Base-by-base conservation (phyloP, 1,284 basidiomycete genomes). In the Thelephora terrestris region DNA sequence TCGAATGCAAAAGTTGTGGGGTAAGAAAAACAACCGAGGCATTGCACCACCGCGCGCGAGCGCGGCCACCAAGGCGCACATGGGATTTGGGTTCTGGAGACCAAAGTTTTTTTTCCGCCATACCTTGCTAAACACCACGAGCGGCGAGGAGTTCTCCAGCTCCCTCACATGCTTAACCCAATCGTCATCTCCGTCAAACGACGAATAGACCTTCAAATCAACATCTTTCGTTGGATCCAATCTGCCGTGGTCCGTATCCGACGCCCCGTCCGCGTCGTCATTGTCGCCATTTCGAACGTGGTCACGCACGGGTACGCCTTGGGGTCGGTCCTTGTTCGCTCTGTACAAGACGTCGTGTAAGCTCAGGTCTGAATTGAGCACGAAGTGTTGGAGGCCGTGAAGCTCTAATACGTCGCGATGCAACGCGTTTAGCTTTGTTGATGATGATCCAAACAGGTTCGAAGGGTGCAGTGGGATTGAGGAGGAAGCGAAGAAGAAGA, bases 91-190 rank as follows among this genome's bases (percentile, higher is more conserved):
- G 17, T n/a, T 9, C 12, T 18, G 18, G 7, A 17, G 14, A 18
- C 37, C 24, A 40, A 20, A 45, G 17, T 12, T n/a, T 23, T 4
- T 27, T 27, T 5, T 27, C 9, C 10, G 6, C 58, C 67, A 18
- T 44, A 81, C 85, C 72, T 90, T 91, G 71, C 86, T 88, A 58
- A 91, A 90, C 14, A 90, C 78, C 43, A 90, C 70, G 3, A 90
- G 63, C 6, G 88, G 88, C 51, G 75, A 71, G 37, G 76, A 63
- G 20, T 70, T 59, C 42, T 74, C 68, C 49, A 86, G 58, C 25
- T 56, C 60, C 45, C 60, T 60, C 20, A 71, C 61, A 46, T 76
- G 68, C 46, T 67, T 63, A 17, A 57, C 55, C 82, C 83, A 85
- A 42, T 74, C 66, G 7, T 58, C 61, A 46, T 62, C 60, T 1